These are phyloP conservation scores for Vicia faba DNA, from an alignment of 306 rosid species.

Conservation along the genomic window DNA sequence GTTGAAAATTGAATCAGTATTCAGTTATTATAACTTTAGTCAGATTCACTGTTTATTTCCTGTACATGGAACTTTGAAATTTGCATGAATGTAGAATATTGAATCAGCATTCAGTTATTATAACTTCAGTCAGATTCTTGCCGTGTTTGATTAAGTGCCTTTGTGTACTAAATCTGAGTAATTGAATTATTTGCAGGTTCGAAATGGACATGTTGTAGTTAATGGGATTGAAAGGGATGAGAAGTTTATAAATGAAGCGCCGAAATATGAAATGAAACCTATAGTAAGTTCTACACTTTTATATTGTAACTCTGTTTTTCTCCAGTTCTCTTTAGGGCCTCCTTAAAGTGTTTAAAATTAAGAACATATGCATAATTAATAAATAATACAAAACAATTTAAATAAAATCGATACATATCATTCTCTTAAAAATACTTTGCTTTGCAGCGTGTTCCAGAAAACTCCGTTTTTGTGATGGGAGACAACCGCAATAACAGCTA, in stretches of 20 bases:
- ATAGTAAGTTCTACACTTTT: constrained; percentile 54
- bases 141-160: constrained; percentile 4
- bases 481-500: constrained; percentile 99
- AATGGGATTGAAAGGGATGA: constrained; percentile 94
- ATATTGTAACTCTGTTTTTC: background rate
- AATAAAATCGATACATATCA: background rate
- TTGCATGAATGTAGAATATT: constrained; percentile 6
- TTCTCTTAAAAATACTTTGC: constrained; percentile 11
- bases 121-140: constrained; percentile 10
- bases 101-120: constrained; percentile 33
- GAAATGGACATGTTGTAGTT: constrained; percentile 78
- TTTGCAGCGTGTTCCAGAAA: constrained; percentile 80
- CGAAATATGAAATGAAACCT: constrained; percentile 80
- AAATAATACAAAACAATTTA: background rate
- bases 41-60: background rate
- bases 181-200: constrained; percentile 64
- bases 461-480: constrained; percentile 93
- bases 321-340: background rate
- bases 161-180: background rate
- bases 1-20: constrained; percentile 29
- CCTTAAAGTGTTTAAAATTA: background rate
- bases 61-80: constrained; percentile 18
- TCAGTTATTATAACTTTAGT: constrained; percentile 19
- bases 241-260: constrained; percentile 76
- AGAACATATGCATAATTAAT: constrained; percentile 5